A percentile compares a stretch with the other conserved stretches of the same genome.
phyloP scores from a whole-genome alignment of 2,329 filamentous ascomycete species.

The Ophiosphaerella korrae region DNA sequence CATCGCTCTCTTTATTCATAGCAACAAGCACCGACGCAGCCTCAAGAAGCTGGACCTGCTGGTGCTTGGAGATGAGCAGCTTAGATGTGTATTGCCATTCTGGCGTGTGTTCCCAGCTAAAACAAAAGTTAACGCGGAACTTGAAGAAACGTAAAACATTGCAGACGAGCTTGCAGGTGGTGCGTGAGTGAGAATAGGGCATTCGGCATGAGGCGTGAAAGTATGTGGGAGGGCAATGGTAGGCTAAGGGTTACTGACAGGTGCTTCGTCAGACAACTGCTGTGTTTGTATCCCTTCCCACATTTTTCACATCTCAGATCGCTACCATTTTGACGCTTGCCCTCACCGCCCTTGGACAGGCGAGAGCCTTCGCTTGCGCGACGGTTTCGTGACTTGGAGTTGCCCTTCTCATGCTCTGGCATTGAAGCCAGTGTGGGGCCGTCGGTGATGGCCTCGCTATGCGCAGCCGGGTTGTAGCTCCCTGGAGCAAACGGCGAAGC shows the following conservation, averaged over 20 bases:
- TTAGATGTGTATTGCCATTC: constrained; percentile 98
- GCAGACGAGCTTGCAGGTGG: constrained; percentile 11
- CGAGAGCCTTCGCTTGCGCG: constrained; percentile 86
- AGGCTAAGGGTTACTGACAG: constrained; percentile 80
- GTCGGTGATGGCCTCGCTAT: constrained; percentile 68
- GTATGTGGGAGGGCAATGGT: constrained; percentile 48
- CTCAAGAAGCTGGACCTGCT: constrained; percentile 96
- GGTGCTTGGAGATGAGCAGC: constrained; percentile 97
- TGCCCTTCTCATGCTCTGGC: constrained; percentile 53
- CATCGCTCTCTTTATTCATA: constrained; percentile 75
- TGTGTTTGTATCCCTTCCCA: constrained; percentile 99
- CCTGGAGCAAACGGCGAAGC: constrained; percentile 43
- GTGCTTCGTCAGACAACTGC: constrained; percentile 99
- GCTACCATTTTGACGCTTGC: constrained; percentile 75
- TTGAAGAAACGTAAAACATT: constrained; percentile 13
- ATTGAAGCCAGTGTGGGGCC: constrained; percentile 63
- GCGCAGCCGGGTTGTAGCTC: constrained; percentile 47
- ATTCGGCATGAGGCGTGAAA: constrained; percentile 49
- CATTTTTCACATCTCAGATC: constrained; percentile 97
- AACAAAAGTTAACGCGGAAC: constrained; percentile 41
- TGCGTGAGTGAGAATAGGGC: constrained; percentile 34
- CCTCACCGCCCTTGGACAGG: constrained; percentile 73
- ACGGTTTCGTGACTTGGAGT: constrained; percentile 60
- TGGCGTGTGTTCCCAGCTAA: constrained; percentile 98
- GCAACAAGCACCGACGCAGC: constrained; percentile 93